phyloP scores from a whole-genome alignment of 768 basidiomycete genomes.

The Amanita molliuscula region DNA sequence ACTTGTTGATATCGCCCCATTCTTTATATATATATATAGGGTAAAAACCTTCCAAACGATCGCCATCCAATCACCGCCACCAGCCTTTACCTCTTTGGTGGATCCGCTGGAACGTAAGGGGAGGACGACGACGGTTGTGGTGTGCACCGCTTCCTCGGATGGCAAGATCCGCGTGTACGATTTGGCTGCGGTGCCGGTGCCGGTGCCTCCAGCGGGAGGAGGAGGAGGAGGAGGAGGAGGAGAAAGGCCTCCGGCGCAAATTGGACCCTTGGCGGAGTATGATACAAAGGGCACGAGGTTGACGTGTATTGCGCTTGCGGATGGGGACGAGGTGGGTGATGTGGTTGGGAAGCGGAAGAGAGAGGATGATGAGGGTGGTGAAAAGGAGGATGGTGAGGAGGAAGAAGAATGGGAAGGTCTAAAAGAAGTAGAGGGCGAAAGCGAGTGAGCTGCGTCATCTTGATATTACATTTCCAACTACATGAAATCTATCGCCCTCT shows the following conservation, averaged over 20 bases:
- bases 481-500: conserved; percentile 71
- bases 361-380: conserved; percentile 18
- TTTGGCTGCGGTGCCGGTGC: conserved; percentile 36
- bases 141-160: conserved; percentile 81
- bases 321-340: conserved; percentile 25
- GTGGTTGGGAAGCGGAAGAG: conserved; percentile 22
- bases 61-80: conserved; percentile 41
- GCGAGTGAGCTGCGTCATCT: conserved; percentile 7
- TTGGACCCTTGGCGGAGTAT: conserved; percentile 55
- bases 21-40: no score
- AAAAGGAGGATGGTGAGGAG: conserved; percentile 11
- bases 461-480: conserved; percentile 18
- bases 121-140: conserved; percentile 27
- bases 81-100: conserved; percentile 5
- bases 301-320: conserved; percentile 61
- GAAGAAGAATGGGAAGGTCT: conserved; percentile 14
- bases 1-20: no score
- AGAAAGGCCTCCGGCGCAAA: conserved; percentile 24
- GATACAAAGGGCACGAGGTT: conserved; percentile 82
- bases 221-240: not conserved
- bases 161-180: conserved; percentile 78
- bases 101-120: conserved; percentile 18
- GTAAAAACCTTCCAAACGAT: conserved; percentile 76
- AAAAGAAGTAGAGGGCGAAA: conserved; percentile 20
- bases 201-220: not conserved